Evolutionary conservation across 2,329 filamentous ascomycete species (phyloP).

Genomic region (Ascochyta clinopodiicola): DNA sequence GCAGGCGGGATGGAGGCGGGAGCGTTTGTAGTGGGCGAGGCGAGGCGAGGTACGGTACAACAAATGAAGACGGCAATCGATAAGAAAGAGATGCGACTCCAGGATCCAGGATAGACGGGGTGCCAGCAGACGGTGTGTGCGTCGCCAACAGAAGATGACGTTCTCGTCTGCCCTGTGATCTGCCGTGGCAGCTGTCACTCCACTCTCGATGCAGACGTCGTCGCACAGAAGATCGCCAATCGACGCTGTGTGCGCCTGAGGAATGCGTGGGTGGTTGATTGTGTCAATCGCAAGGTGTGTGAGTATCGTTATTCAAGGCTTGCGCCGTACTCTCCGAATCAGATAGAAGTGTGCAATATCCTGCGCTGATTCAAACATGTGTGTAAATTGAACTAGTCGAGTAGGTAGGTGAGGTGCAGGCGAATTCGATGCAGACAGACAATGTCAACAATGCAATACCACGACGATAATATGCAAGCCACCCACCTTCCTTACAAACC

Average conservation of each 20-base stretch:
- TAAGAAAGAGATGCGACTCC: background rate
- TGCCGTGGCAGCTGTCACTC: conserved; percentile 17
- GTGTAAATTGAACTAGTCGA: background rate
- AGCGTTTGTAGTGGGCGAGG: too few species aligned
- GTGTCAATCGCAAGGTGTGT: background rate
- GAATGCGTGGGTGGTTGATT: conserved; percentile 9
- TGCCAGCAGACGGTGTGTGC: too few species aligned
- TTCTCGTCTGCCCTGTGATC: background rate
- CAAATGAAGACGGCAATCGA: background rate
- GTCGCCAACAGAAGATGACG: too few species aligned
- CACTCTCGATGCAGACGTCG: conserved; percentile 1
- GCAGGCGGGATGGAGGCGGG: conserved; percentile 11
- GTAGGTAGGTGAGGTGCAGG: too few species aligned
- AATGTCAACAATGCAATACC: too few species aligned
- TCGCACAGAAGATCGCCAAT: conserved; percentile 8
- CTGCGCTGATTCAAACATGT: conserved; percentile 43
- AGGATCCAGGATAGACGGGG: too few species aligned
- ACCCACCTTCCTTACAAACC: too few species aligned
- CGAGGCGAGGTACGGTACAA: too few species aligned
- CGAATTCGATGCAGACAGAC: too few species aligned
- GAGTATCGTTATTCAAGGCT: conserved; percentile 20
- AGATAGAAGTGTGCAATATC: conserved; percentile 38
- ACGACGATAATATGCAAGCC: too few species aligned
- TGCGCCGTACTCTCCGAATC: conserved; percentile 46
- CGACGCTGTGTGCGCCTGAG: conserved; percentile 3